Base-by-base conservation (phyloP, 208 protist species). In the Angomonas deanei region DNA sequence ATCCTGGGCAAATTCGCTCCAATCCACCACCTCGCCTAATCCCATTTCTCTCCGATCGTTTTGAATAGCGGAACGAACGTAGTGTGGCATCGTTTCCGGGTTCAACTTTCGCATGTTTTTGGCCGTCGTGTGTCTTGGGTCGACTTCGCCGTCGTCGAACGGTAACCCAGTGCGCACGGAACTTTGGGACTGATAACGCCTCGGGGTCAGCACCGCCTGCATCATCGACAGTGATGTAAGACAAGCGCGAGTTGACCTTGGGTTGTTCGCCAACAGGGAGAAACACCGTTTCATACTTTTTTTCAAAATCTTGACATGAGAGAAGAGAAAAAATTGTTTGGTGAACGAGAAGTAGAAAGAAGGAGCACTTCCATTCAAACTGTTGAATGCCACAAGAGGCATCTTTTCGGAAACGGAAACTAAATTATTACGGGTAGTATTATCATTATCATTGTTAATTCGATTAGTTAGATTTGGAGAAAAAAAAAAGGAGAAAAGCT, bases 1-100 rank as follows among this genome's bases (percentile, higher is more conserved):
- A 21, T 93, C 89, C 68, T 91, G 86, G 3, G 86, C 83, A 74
- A 95, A 95, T 59, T 95, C 89, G n/a, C 70, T 61, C 89, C 89
- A 95, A 68, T 93, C 84, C 56, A 80, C 76, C 1, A 95, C 74
- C 72, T 95, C 84, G 10, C 76, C 76, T 0, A 95, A 80, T 1
- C 86, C 83, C 82, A 93, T 91, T 52, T 95, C 84, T 8, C 89
- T 75, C 4, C 89, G 76, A 63, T 93, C 86, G 61, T 92, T 95
- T 62, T 95, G 89, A 28, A 95, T 95, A 6, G 85, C 89, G 8
- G 89, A 84, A 70, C 85, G 91, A 6, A 95, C 88, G 60, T 91
- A 92, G 69, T 94, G 88, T 33, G 88, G 75, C 77, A 91, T 89
- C 54, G 88, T 94, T 36, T 91, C 84, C 0, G 88, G 69, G 53